phyloP scores from a whole-genome alignment of 129 eudicot species.

The Lonicera japonica region DNA sequence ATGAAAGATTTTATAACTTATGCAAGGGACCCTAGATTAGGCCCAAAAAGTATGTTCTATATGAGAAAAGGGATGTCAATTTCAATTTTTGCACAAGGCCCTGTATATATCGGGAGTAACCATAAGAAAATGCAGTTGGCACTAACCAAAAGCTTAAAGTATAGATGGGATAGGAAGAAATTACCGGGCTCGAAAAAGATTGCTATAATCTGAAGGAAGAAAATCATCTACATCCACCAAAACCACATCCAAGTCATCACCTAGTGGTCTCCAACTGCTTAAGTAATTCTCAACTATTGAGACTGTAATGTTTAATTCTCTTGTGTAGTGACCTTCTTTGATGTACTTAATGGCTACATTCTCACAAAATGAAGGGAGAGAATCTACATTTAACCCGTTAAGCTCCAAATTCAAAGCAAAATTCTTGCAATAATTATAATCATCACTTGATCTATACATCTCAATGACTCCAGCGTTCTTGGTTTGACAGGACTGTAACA shows the following conservation, averaged over 20 bases:
- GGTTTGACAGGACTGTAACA: constrained; percentile 57
- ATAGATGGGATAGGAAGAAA: not conserved
- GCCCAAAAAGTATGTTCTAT: no score
- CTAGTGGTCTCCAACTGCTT: constrained; percentile 20
- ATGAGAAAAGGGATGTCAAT: no score
- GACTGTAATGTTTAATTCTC: constrained; percentile 39
- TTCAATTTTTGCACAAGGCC: no score
- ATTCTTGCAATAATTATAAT: constrained; percentile 38
- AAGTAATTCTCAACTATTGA: constrained; percentile 40
- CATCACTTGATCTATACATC: constrained; percentile 18
- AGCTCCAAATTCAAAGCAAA: constrained; percentile 42
- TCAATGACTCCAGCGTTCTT: constrained; percentile 46
- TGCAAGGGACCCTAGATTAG: no score
- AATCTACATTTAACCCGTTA: constrained; percentile 29
- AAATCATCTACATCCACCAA: constrained; percentile 62
- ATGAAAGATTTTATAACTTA: no score
- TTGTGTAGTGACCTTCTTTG: constrained; percentile 55
- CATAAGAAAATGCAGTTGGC: not conserved
- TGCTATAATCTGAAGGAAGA: constrained; percentile 13
- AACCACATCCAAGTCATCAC: constrained; percentile 38
- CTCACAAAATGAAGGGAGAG: constrained; percentile 44
- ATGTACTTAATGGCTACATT: constrained; percentile 38
- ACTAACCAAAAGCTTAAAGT: not conserved
- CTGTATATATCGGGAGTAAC: no score
- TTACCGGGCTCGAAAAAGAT: constrained; percentile 31